phyloP scores from a whole-genome alignment of 495 filamentous ascomycete species.

The Antarctomyces pellizariae region DNA sequence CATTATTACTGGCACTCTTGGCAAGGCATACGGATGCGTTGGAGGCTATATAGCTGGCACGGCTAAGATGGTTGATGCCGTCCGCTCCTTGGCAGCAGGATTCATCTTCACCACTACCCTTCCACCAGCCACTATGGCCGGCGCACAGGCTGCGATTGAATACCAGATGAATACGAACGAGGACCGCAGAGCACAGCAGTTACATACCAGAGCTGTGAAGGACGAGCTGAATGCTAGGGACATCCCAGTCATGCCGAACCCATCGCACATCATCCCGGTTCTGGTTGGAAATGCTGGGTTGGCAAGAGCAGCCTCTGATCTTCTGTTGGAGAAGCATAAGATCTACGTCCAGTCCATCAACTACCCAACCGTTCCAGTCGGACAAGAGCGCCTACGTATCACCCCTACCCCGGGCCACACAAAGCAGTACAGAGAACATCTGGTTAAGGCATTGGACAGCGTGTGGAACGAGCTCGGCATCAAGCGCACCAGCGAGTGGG shows the following conservation, averaged over 20 bases:
- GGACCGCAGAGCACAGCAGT: slow-evolving; percentile 75
- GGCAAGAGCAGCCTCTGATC: slow-evolving; percentile 76
- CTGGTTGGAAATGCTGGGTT: slow-evolving; percentile 85
- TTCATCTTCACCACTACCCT: slow-evolving; percentile 98
- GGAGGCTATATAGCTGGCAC: slow-evolving; percentile 93
- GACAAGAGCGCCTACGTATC: slow-evolving; percentile 84
- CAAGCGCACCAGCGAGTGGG: slow-evolving; percentile 81
- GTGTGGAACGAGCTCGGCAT: slow-evolving; percentile 78
- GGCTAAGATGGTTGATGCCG: slow-evolving; percentile 72
- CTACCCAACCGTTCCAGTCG: slow-evolving; percentile 91
- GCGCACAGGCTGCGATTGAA: slow-evolving; percentile 74
- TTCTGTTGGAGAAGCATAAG: slow-evolving; percentile 61
- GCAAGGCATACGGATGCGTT: slow-evolving; percentile 94
- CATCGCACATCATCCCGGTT: slow-evolving; percentile 83
- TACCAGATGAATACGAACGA: slow-evolving; percentile 64
- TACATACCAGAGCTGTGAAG: slow-evolving; percentile 88
- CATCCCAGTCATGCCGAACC: slow-evolving; percentile 97
- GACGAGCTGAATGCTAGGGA: slow-evolving; percentile 45
- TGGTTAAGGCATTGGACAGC: slow-evolving; percentile 61
- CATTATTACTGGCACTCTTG: slow-evolving; percentile 91
- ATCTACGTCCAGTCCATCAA: slow-evolving; percentile 99
- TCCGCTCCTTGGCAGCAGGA: slow-evolving; percentile 83
- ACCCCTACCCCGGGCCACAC: slow-evolving; percentile 88
- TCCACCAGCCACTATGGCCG: slow-evolving; percentile 90
- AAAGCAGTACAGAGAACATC: slow-evolving; percentile 55